Evolutionary conservation across 768 basidiomycete species (phyloP).

Genomic region (Panaeolus papilionaceus): DNA sequence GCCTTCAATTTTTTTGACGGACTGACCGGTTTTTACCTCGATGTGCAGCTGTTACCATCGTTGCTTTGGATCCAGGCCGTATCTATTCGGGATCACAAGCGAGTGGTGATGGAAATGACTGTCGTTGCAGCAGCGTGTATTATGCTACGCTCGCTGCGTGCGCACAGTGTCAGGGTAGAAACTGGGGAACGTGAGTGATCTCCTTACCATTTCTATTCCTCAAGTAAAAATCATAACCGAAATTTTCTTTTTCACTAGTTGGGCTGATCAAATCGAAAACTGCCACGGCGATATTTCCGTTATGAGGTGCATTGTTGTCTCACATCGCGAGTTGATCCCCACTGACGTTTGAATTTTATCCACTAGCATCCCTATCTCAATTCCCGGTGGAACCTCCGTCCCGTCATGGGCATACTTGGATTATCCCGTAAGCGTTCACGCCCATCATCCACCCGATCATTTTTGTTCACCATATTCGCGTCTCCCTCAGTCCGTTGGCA

Average conservation of each 20-base stretch:
- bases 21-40: not conserved
- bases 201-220: not conserved
- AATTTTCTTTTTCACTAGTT: constrained; percentile 39
- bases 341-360: not conserved
- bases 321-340: not conserved
- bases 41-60: constrained; percentile 38
- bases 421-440: constrained; percentile 38
- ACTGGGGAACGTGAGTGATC: constrained; percentile 37
- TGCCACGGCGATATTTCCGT: constrained; percentile 46
- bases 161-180: constrained; percentile 49
- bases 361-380: constrained; percentile 21
- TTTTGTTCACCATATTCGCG: not conserved
- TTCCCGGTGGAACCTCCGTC: constrained; percentile 49
- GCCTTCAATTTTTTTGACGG: not conserved
- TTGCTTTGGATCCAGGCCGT: constrained; percentile 33
- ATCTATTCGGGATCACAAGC: constrained; percentile 46
- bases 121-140: constrained; percentile 57
- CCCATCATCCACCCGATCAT: not conserved
- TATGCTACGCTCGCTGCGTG: constrained; percentile 59
- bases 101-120: constrained; percentile 38
- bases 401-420: constrained; percentile 58
- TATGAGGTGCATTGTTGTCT: constrained; percentile 32
- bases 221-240: not conserved
- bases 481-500: constrained; percentile 23
- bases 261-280: constrained; percentile 52